Evolutionary conservation across 129 eudicot genomes (phyloP).

Genomic region (Tanacetum coccineum): DNA sequence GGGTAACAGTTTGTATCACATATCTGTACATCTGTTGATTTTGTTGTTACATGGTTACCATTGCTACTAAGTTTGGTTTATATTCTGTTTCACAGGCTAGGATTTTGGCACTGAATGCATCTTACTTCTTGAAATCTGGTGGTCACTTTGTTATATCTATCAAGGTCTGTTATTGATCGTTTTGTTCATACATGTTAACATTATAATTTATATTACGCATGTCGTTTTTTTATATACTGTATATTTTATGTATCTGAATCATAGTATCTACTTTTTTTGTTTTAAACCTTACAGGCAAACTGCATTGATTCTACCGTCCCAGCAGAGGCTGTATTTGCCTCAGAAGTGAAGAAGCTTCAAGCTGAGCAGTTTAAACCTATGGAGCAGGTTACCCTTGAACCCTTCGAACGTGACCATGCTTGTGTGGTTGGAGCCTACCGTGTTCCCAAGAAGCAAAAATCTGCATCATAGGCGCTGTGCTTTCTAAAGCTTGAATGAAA

Average conservation of each 20-base stretch:
- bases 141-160: slow-evolving; percentile 91
- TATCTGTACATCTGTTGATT: background rate
- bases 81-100: slow-evolving; percentile 62
- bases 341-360: slow-evolving; percentile 79
- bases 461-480: slow-evolving; percentile 27
- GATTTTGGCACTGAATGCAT: slow-evolving; percentile 85
- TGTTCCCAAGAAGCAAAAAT: slow-evolving; percentile 67
- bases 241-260: background rate
- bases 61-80: background rate
- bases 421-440: slow-evolving; percentile 83
- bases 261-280: background rate
- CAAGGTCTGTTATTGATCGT: slow-evolving; percentile 46
- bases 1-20: background rate
- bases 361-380: slow-evolving; percentile 76
- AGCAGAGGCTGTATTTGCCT: slow-evolving; percentile 88
- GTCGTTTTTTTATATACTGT: background rate
- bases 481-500: no score
- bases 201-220: background rate
- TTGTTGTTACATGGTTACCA: background rate
- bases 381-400: slow-evolving; percentile 82
- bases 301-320: slow-evolving; percentile 93
- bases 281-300: slow-evolving; percentile 57
- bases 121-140: slow-evolving; percentile 86
- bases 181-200: background rate
- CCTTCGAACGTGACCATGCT: slow-evolving; percentile 87